These are phyloP conservation scores for Monosporascus sp. DNA, from an alignment of 2,329 filamentous ascomycete genomes.

Conservation along the genomic window DNA sequence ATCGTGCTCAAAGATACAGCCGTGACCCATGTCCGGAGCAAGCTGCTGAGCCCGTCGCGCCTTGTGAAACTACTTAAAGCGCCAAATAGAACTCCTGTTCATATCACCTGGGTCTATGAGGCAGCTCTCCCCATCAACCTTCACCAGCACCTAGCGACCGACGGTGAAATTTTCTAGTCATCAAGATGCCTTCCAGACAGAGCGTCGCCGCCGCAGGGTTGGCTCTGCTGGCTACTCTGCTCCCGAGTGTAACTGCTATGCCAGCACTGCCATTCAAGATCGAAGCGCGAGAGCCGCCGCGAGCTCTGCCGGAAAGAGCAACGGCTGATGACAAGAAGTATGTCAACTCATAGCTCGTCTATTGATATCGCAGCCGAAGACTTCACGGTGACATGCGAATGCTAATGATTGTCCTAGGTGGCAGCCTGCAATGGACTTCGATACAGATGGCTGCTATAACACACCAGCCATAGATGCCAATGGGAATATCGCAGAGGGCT, in stretches of 20 bases:
- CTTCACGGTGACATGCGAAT: too few species aligned
- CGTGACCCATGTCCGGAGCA: too few species aligned
- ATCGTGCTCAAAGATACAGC: too few species aligned
- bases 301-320: slow-evolving; percentile 20
- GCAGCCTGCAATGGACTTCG: slow-evolving; percentile 29
- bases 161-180: neutral
- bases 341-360: slow-evolving; percentile 2
- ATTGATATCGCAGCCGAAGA: neutral
- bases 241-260: slow-evolving; percentile 9
- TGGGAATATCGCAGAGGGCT: slow-evolving; percentile 27
- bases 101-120: too few species aligned
- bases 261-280: slow-evolving; percentile 15
- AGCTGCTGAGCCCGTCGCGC: too few species aligned
- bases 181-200: slow-evolving; percentile 16
- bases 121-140: too few species aligned
- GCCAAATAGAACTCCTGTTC: too few species aligned
- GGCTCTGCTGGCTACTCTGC: slow-evolving; percentile 13
- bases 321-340: slow-evolving; percentile 21
- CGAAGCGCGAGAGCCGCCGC: slow-evolving; percentile 17
- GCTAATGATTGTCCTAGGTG: slow-evolving; percentile 8
- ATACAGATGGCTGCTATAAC: slow-evolving; percentile 33
- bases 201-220: slow-evolving; percentile 16
- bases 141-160: too few species aligned
- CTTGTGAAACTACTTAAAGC: too few species aligned
- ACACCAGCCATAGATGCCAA: slow-evolving; percentile 30